phyloP scores from a whole-genome alignment of 257 asterid species.

The Solanum peruvianum region DNA sequence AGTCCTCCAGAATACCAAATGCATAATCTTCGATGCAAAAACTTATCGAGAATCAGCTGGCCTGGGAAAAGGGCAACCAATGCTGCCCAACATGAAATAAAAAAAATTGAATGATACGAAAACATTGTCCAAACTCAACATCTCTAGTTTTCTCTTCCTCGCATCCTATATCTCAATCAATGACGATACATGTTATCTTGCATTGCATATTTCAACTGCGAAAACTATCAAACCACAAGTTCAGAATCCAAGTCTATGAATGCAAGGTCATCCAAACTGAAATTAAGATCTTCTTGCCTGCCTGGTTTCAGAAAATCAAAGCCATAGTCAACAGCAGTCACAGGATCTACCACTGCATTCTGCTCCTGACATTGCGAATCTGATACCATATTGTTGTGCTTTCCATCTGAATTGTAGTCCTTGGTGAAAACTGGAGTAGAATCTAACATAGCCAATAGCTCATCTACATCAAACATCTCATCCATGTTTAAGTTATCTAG shows the following conservation, averaged over 20 bases:
- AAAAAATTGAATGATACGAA: not conserved
- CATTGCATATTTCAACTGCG: not conserved
- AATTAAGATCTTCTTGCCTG: slow-evolving; percentile 35
- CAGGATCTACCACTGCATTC: not conserved
- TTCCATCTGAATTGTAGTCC: not conserved
- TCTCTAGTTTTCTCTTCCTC: not conserved
- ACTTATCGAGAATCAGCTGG: slow-evolving; percentile 12
- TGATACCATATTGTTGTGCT: not conserved
- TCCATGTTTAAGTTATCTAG: slow-evolving; percentile 12
- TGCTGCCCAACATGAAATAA: not conserved
- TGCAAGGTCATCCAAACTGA: slow-evolving; percentile 25
- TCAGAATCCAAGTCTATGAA: slow-evolving; percentile 21
- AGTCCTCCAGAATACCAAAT: not conserved
- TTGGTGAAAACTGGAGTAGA: not conserved
- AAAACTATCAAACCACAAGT: slow-evolving; percentile 3
- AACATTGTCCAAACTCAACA: not conserved
- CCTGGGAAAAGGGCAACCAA: not conserved
- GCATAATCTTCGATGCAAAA: slow-evolving; percentile 9
- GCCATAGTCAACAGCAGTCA: slow-evolving; percentile 13
- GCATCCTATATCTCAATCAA: not conserved
- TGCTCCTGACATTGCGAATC: not conserved
- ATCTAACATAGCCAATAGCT: slow-evolving; percentile 31
- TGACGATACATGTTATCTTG: not conserved
- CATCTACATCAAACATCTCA: slow-evolving; percentile 48
- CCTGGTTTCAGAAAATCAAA: slow-evolving; percentile 58